These are phyloP conservation scores for Fennellomyces sp. DNA, from an alignment of 371 early-diverging fungal species.

Conservation along the genomic window DNA sequence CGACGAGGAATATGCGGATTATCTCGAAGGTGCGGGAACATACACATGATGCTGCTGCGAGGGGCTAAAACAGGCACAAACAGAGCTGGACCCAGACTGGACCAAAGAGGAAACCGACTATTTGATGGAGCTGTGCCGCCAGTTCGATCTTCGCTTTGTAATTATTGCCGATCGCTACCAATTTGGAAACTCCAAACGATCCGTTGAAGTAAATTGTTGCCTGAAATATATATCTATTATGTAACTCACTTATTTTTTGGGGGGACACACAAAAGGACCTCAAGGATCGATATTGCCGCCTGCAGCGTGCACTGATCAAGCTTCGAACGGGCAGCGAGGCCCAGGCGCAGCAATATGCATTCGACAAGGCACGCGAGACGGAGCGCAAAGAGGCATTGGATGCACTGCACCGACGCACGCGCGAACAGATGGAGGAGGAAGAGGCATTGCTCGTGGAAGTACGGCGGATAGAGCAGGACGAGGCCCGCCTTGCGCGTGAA, in stretches of 20 bases:
- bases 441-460: constrained; percentile 78
- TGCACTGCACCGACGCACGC: constrained; percentile 68
- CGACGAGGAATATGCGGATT: constrained; percentile 69
- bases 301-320: constrained; percentile 59
- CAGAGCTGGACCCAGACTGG: constrained; percentile 71
- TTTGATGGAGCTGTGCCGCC: constrained; percentile 72
- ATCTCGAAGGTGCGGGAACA: constrained; percentile 42
- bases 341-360: constrained; percentile 44
- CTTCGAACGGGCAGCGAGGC: constrained; percentile 33
- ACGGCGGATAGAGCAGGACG: constrained; percentile 76
- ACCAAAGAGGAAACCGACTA: constrained; percentile 86
- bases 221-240: not conserved
- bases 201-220: constrained; percentile 30
- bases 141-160: constrained; percentile 81
- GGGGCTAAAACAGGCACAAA: no score
- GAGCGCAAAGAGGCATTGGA: constrained; percentile 83
- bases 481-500: constrained; percentile 70
- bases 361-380: constrained; percentile 67
- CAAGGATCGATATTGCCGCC: constrained; percentile 78
- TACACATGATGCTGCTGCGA: not conserved
- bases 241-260: not conserved
- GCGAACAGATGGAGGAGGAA: constrained; percentile 87
- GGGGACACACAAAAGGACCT: constrained; percentile 59
- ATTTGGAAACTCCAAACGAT: constrained; percentile 33
- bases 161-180: constrained; percentile 86